Base-by-base conservation (phyloP, 2,329 filamentous ascomycete species). In the Claviceps sp. region DNA sequence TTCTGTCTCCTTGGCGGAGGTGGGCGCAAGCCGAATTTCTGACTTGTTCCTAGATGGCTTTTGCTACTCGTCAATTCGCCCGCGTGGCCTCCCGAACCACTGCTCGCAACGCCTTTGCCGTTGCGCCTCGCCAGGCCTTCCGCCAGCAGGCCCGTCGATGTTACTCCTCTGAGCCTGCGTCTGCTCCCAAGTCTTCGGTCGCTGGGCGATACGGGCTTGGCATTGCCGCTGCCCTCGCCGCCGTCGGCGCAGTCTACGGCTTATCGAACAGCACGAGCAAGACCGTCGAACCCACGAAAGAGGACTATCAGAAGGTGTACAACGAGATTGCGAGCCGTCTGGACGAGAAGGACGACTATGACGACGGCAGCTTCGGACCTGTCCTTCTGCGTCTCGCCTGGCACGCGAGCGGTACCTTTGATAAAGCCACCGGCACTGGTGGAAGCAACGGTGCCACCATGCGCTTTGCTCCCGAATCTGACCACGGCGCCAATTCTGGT, bases 361-460 rank as follows among this genome's bases (percentile, higher is more conserved):
- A 97, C 64, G 91, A 98, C 68, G 91, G 93, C 60, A 93, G 86
- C 74, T 97, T 94, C 67, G 91, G 89, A 53, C 93, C 91, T 30
- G 89, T 97, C 55, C 76, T 97, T 52, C 72, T 97, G 57, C 82
- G 91, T 63, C 79, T 97, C 60, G 91, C 89, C 56, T 97, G 93
- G 91, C 93, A 97, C 74, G 83, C 85, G 58, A 89, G 84, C 61
- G 91, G 91, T 61, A 98, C 91, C 61, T 97, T 85, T 64, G 91
- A 97, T 67, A 86, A 85, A 73, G 79, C 80, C 65, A 95, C 90
- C 26, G 78, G 79, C 58, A 97, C 91, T 46, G 93, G 91, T 62
- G 91, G 91, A 59, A 91, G 86, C 76, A 95, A 97, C 69, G 91
- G 93, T 59, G 91, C 91, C 53, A 96, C 90, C 59, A 97, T 97